Conservation (phyloP, 148 eudicot species). For the Vaccinium vitisidaea region DNA sequence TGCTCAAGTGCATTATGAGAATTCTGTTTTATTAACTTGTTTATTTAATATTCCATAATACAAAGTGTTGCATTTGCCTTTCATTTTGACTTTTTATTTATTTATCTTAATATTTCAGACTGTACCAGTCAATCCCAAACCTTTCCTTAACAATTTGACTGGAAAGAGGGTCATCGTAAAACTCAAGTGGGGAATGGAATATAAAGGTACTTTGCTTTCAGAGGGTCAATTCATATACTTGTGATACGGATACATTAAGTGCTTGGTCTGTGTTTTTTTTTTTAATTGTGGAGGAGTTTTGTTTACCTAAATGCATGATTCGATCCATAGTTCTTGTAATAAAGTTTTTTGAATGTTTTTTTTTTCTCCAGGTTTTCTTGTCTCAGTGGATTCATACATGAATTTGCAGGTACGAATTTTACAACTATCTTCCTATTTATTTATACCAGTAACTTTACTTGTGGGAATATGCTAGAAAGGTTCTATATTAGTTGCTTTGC, state of each 20-base stretch:
- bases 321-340: neutral
- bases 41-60: neutral
- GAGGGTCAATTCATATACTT: neutral
- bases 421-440: neutral
- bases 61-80: neutral
- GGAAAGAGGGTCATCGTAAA: conserved; percentile 67
- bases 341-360: neutral
- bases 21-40: neutral
- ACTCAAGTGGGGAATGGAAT: conserved; percentile 79
- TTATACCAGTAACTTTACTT: neutral
- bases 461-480: neutral
- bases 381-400: conserved; percentile 76
- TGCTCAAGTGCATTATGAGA: neutral
- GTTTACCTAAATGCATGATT: conserved; percentile 3
- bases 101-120: conserved; percentile 41
- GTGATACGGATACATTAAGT: neutral
- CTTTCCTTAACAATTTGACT: conserved; percentile 70
- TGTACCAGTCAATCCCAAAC: conserved; percentile 76
- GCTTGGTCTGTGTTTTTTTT: neutral
- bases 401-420: conserved; percentile 47
- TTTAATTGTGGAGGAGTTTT: neutral
- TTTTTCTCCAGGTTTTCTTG: conserved; percentile 49
- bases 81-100: neutral
- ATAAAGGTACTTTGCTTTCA: conserved; percentile 45
- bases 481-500: neutral